These are phyloP conservation scores for Eimeria falciformis DNA, from an alignment of 169 alveolate species.

Conservation along the genomic window DNA sequence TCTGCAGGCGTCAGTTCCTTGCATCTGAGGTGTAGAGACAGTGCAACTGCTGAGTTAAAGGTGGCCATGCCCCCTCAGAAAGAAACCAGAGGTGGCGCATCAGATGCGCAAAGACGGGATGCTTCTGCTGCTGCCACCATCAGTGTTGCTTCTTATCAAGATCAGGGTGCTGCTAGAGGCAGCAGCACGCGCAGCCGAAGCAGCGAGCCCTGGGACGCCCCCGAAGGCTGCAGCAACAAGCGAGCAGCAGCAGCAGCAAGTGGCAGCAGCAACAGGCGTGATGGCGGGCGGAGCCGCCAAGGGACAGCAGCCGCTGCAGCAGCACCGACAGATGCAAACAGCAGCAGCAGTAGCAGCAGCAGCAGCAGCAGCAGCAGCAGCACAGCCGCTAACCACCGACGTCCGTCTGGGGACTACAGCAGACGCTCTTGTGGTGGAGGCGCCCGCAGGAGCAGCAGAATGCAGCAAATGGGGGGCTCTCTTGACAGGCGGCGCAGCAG, in stretches of 20 bases:
- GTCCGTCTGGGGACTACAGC: background rate
- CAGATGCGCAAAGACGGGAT: constrained; percentile 60
- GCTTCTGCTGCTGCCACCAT: constrained; percentile 26
- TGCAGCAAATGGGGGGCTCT: constrained; percentile 44
- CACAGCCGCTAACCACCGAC: background rate
- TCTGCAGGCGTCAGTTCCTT: constrained; percentile 65
- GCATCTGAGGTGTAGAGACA: constrained; percentile 44
- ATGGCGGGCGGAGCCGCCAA: constrained; percentile 38
- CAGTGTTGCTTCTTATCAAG: background rate
- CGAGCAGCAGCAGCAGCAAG: constrained; percentile 38
- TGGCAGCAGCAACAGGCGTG: constrained; percentile 50
- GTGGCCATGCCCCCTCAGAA: constrained; percentile 72
- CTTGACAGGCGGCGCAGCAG: constrained; percentile 55
- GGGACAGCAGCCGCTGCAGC: constrained; percentile 22
- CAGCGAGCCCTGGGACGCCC: constrained; percentile 58
- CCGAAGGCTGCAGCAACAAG: constrained; percentile 47
- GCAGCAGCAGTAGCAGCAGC: constrained; percentile 23
- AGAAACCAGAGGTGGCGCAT: constrained; percentile 51
- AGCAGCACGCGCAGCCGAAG: constrained; percentile 68
- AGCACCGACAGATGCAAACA: constrained; percentile 25
- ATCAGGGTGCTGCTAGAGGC: constrained; percentile 33
- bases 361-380: constrained; percentile 45
- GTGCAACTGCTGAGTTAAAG: constrained; percentile 23
- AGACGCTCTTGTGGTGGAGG: constrained; percentile 22
- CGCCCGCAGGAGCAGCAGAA: constrained; percentile 24